These are phyloP conservation scores for Botryotinia convoluta DNA, from an alignment of 2,329 filamentous ascomycete species.

Conservation along the genomic window DNA sequence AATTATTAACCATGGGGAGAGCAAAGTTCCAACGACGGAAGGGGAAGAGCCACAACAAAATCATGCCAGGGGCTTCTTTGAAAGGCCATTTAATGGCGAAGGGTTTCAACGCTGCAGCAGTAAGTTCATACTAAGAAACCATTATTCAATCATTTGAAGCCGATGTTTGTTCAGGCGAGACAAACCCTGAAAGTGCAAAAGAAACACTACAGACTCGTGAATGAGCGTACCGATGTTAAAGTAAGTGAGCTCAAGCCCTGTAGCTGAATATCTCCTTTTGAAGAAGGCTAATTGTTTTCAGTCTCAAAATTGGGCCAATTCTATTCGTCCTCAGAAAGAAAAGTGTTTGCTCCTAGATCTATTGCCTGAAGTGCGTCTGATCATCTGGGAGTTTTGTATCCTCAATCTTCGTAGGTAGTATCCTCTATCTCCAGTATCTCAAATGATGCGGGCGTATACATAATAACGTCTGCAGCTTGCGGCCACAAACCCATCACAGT, in stretches of 20 bases:
- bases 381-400: neutral
- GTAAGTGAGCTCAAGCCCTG: neutral
- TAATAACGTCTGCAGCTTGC: neutral
- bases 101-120: neutral
- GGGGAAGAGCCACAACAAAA: neutral
- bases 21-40: neutral
- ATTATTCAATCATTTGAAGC: neutral
- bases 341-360: neutral
- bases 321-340: neutral
- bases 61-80: neutral
- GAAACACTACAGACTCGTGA: neutral
- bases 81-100: neutral
- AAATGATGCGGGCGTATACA: neutral
- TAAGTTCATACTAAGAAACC: neutral
- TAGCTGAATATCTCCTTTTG: neutral
- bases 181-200: neutral
- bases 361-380: neutral
- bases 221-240: neutral
- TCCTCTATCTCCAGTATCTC: neutral
- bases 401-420: neutral
- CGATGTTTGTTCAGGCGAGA: neutral
- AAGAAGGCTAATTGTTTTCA: neutral
- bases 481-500: neutral
- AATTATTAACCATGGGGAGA: neutral
- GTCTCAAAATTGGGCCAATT: neutral